phyloP scores from a whole-genome alignment of 139 green algal species.

The Coccomyxa sp. region DNA sequence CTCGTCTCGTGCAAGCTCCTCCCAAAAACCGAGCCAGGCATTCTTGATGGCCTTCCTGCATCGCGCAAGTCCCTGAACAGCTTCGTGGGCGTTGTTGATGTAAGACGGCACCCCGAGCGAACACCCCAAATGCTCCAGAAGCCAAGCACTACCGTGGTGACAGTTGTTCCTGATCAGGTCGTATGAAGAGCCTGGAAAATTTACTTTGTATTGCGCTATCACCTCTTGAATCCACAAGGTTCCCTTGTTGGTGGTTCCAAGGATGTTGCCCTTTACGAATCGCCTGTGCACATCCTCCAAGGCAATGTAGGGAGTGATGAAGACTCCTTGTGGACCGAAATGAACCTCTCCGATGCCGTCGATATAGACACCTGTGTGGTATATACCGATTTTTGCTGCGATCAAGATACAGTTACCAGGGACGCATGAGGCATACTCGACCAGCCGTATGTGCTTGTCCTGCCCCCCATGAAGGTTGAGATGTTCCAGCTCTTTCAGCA shows the following conservation, averaged over 20 bases:
- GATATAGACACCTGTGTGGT: conserved; percentile 1
- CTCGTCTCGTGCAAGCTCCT: neutral
- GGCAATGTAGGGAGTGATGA: neutral
- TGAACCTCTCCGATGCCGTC: neutral
- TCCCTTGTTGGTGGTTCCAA: neutral
- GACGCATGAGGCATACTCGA: neutral
- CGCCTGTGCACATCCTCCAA: neutral
- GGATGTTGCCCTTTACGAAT: neutral
- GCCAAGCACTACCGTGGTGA: neutral
- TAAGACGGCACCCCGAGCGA: neutral
- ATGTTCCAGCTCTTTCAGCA: neutral
- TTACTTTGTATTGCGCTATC: conserved; percentile 1
- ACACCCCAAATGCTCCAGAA: neutral
- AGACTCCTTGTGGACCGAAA: neutral
- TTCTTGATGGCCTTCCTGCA: neutral
- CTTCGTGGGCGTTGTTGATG: neutral
- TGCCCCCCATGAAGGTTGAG: neutral
- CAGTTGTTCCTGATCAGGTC: neutral
- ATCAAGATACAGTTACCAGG: conserved; percentile 1
- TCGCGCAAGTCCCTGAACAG: neutral
- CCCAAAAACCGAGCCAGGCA: neutral
- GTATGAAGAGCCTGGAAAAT: neutral
- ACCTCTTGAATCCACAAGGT: conserved; percentile 1
- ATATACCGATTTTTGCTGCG: conserved; percentile 1
- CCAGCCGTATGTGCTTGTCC: neutral